Percentiles rank a stretch among this genome's conserved stretches.
These are phyloP conservation scores for Lecanicillium sp. DNA, from an alignment of 2,329 filamentous ascomycete genomes.

Conservation along the genomic window DNA sequence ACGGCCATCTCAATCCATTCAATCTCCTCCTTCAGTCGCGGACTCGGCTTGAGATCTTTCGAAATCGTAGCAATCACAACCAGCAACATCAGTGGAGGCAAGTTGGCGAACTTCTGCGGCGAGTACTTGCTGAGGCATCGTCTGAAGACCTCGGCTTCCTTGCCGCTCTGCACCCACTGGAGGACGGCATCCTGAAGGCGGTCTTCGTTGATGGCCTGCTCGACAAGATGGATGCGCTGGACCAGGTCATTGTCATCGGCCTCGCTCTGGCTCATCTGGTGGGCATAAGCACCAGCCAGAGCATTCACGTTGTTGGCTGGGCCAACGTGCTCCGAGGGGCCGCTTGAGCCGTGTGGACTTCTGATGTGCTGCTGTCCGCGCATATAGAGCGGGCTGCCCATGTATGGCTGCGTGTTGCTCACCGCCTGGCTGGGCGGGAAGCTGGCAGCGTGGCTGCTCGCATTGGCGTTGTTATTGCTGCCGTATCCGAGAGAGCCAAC, in stretches of 20 bases:
- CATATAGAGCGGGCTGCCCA: conserved; percentile 32
- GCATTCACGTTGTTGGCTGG: conserved; percentile 27
- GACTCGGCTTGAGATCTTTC: conserved; percentile 48
- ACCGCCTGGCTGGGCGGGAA: conserved; percentile 28
- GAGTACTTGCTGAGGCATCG: conserved; percentile 33
- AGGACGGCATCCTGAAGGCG: conserved; percentile 58
- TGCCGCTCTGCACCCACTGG: conserved; percentile 59
- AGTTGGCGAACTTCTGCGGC: conserved; percentile 40
- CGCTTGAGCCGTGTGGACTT: conserved; percentile 28
- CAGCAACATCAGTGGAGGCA: conserved; percentile 57
- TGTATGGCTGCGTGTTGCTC: conserved; percentile 28
- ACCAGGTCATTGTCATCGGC: conserved; percentile 46
- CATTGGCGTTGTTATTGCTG: conserved; percentile 20
- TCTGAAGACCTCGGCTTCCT: conserved; percentile 58
- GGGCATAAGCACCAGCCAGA: conserved; percentile 30
- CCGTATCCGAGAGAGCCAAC: conserved; percentile 25
- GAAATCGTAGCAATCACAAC: conserved; percentile 60
- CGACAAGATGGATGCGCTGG: conserved; percentile 52
- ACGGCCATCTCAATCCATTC: conserved; percentile 56
- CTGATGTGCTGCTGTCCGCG: conserved; percentile 28
- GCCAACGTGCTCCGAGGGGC: conserved; percentile 29
- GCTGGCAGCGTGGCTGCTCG: conserved; percentile 28
- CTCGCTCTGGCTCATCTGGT: conserved; percentile 30
- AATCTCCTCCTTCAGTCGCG: conserved; percentile 49
- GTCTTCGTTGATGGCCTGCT: conserved; percentile 54